phyloP scores from a whole-genome alignment of 371 early-diverging fungal species.

The Gilbertella persicaria region DNA sequence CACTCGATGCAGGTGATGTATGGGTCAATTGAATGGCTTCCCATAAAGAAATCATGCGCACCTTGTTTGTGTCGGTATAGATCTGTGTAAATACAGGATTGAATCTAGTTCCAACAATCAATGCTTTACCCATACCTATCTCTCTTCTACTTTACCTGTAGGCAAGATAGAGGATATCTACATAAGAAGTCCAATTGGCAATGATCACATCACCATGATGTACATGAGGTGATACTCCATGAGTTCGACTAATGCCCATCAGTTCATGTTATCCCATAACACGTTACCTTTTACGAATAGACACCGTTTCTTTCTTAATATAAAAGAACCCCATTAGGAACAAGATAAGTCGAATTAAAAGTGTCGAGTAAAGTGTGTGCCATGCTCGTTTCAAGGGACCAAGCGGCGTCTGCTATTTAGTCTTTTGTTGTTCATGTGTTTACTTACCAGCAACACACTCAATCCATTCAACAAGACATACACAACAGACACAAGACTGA shows the following conservation, averaged over 20 bases:
- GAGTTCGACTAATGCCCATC: slow-evolving; percentile 20
- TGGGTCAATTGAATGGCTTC: slow-evolving; percentile 58
- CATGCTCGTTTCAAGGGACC: slow-evolving; percentile 44
- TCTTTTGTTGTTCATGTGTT: background rate
- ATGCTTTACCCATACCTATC: background rate
- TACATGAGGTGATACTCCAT: slow-evolving; percentile 15
- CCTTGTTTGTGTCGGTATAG: slow-evolving; percentile 46
- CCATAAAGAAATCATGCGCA: slow-evolving; percentile 58
- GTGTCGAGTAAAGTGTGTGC: slow-evolving; percentile 31
- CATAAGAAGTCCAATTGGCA: slow-evolving; percentile 83
- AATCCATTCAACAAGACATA: slow-evolving; percentile 36
- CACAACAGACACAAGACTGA: slow-evolving; percentile 25
- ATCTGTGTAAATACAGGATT: slow-evolving; percentile 78
- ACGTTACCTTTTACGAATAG: slow-evolving; percentile 56
- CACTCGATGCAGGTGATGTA: slow-evolving; percentile 22
- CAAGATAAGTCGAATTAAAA: slow-evolving; percentile 55
- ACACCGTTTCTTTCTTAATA: slow-evolving; percentile 56
- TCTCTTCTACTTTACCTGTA: slow-evolving; percentile 44
- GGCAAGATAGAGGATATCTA: slow-evolving; percentile 80
- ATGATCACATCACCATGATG: slow-evolving; percentile 73
- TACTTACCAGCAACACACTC: slow-evolving; percentile 37
- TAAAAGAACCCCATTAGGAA: slow-evolving; percentile 68
- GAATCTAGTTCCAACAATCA: slow-evolving; percentile 44
- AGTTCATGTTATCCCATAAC: slow-evolving; percentile 10
- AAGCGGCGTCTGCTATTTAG: slow-evolving; percentile 34